Base-by-base conservation (phyloP, 75 land plant genomes). In the Pinus tabuliformis region DNA sequence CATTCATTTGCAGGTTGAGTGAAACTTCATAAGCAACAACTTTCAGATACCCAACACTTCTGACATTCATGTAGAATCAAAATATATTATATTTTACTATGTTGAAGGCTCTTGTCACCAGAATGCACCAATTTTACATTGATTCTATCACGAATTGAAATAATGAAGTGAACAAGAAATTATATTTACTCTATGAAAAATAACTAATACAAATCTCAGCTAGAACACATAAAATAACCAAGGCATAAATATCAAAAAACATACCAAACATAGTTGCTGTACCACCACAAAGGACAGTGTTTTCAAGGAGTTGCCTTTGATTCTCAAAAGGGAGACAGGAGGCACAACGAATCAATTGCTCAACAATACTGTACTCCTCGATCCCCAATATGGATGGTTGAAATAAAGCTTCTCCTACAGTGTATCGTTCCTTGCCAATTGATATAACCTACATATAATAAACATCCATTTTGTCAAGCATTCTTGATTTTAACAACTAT, bases 231-330 rank as follows among this genome's bases (percentile, higher is more conserved):
- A 68, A 39, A 37, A 42, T 68, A 4, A 6, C 42, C 9, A 42
- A 18, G 72, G n/a, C 9, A 49, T 49, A 9, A 49, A 49, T 49
- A 49, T 49, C 54, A 73, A 77, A 37, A 56, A 70, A 72, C 87
- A 61, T 73, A 91, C 99, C 99, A 63, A 78, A 60, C 94, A 97
- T 91, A 7, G 93, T 84, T 18, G 92, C 84, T 56, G 98, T 97
- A 56, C 96, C 98, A 77, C 99, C 99, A 90, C 99, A 97, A 33
- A 97, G 91, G 22, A 97, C 94, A 28, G 92, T 95, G 73, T 94
- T 96, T 77, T 96, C 99, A 59, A 94, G 78, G 26, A 97, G 81
- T 74, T 94, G 95, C 59, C 94, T 74, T 52, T 95, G 99, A 74
- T 88, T 88, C 78, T 97, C 99, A 17, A 95, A 84, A 63, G 98